These are phyloP conservation scores for Pharus latifolius DNA, from an alignment of 176 grass and related monocot species.

Conservation along the genomic window DNA sequence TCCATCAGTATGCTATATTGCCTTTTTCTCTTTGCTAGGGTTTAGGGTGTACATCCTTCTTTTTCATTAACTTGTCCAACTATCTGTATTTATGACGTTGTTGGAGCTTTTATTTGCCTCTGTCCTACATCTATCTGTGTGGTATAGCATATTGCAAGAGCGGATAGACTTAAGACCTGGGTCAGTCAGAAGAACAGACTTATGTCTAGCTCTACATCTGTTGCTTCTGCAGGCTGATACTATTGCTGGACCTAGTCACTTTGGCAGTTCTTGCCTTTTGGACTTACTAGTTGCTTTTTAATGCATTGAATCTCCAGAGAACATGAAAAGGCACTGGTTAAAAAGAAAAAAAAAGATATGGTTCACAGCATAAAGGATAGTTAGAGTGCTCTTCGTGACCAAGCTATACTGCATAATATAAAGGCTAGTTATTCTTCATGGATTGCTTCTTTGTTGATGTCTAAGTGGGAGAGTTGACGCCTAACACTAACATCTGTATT, in stretches of 20 bases:
- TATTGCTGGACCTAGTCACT: background rate
- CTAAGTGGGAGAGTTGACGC: background rate
- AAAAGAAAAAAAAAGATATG: background rate
- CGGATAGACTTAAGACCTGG: background rate
- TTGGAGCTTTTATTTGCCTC: slow-evolving; percentile 6
- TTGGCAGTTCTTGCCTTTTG: background rate
- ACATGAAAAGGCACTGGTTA: background rate
- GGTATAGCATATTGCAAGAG: background rate
- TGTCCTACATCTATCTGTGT: background rate
- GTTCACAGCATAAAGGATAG: background rate
- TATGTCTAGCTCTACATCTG: background rate
- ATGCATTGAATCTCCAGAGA: too few species aligned
- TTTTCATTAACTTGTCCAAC: background rate
- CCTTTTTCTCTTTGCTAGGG: background rate
- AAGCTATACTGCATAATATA: too few species aligned
- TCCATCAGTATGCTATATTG: background rate
- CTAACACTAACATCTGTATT: background rate
- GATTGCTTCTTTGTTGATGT: background rate
- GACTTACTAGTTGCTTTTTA: too few species aligned
- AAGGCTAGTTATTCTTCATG: background rate
- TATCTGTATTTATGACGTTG: background rate
- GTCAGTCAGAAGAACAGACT: too few species aligned
- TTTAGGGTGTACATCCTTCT: background rate
- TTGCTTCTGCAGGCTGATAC: background rate
- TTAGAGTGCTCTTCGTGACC: background rate